Evolutionary conservation across 441 rosid species (phyloP).

Genomic region (Dalechampia spathulata): DNA sequence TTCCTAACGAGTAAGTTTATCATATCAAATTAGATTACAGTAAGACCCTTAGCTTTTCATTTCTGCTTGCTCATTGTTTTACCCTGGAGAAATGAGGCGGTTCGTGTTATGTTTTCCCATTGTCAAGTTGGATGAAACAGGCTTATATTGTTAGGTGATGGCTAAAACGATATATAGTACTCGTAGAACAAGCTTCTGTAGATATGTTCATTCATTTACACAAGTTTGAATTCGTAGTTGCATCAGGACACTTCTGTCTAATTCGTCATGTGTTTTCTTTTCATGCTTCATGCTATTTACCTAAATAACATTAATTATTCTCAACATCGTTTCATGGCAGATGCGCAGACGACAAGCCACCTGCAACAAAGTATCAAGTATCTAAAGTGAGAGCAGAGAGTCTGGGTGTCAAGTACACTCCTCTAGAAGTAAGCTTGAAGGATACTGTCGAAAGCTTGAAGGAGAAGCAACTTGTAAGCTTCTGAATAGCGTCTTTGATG

Average conservation of each 20-base stretch:
- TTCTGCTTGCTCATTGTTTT: too few relatives aligned
- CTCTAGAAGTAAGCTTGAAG: slow-evolving; percentile 39
- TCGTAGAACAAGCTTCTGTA: too few relatives aligned
- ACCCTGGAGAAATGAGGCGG: too few relatives aligned
- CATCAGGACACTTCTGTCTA: not conserved
- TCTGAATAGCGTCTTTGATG: too few relatives aligned
- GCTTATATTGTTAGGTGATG: too few relatives aligned
- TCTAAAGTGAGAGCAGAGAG: slow-evolving; percentile 47
- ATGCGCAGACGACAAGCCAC: slow-evolving; percentile 36
- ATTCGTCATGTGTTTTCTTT: not conserved
- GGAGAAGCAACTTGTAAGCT: slow-evolving; percentile 33
- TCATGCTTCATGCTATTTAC: not conserved
- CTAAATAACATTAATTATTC: not conserved
- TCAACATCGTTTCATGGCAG: slow-evolving; percentile 19
- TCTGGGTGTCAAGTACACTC: slow-evolving; percentile 43
- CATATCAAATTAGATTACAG: not conserved
- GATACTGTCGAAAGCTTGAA: slow-evolving; percentile 57
- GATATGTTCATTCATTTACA: not conserved
- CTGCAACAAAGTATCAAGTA: slow-evolving; percentile 24
- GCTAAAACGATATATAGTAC: too few relatives aligned
- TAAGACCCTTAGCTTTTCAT: too few relatives aligned
- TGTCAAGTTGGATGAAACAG: too few relatives aligned
- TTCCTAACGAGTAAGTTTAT: slow-evolving; percentile 20
- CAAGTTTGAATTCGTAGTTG: not conserved
- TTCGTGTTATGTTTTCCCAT: too few relatives aligned